Evolutionary conservation across 768 basidiomycete genomes (phyloP), one percentile per base, ranked within the genome.

Genomic region (Auriscalpium orientale): DNA sequence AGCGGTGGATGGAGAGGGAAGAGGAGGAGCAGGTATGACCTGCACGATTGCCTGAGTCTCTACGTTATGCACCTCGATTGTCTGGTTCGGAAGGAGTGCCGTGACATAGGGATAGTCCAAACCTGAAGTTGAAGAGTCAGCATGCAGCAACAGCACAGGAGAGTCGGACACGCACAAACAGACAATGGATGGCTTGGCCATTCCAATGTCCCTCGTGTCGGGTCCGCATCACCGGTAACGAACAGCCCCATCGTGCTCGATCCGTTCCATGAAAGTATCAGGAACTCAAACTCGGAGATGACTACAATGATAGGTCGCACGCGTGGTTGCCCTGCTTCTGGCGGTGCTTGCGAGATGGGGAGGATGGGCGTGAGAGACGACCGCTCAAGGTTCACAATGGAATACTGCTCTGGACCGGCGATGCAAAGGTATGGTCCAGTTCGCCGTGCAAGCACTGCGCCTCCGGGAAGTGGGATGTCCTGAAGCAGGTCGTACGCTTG

Each of bases 251-350:
- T 74, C 0, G 90, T 89, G 52, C 79, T 83, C 4, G 76, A 71
- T 13, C 91, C 95, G 1, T 86, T 93, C 81, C 87, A 94, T 2
- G 89, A 89, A 15, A 91, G 75, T 20, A 97, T 77, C 45, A 98
- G 78, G 62, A 94, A 97, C 68, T 97, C 94, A 60, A 80, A 82
- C 34, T 82, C 81, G 37, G 79, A 76, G 22, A 95, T 80, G 21
- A 91, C 81, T 1, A 84, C 81, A 49, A 95, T 90, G 22, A 79
- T 81, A 0, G 91, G 91, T 43, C 84, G 81, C 20, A 84, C 72
- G 9, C 56, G 72, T 54, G 64, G 65, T 21, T 61, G 63, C 3
- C 70, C 65, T 2, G 72, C 66, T 3, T 77, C 79, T 18, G 53
- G 15, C 9, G 66, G 61, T 1, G 80, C 82, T 65, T 95, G 94